Percentiles rank a stretch among this genome's conserved stretches.
These are phyloP conservation scores for Kodamaea ohmeri DNA, from an alignment of 1,139 yeast species.

Conservation along the genomic window DNA sequence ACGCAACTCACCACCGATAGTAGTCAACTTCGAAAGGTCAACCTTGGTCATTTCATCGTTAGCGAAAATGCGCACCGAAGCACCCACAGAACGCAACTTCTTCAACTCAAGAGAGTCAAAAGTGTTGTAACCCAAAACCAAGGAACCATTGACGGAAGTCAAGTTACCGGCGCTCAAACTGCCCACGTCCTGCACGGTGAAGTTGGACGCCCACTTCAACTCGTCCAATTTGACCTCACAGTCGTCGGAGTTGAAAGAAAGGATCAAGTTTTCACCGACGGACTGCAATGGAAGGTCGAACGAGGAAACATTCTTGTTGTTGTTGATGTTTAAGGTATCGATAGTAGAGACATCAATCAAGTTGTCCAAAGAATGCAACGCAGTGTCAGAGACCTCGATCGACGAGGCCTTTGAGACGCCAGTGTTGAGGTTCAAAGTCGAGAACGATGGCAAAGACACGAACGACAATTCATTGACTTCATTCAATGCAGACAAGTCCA, in stretches of 20 bases:
- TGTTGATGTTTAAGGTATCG: slow-evolving; percentile 41
- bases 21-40: slow-evolving; percentile 28
- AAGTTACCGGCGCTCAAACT: slow-evolving; percentile 33
- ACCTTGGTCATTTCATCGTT: slow-evolving; percentile 40
- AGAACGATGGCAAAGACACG: slow-evolving; percentile 45
- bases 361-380: slow-evolving; percentile 38
- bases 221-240: slow-evolving; percentile 38
- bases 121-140: slow-evolving; percentile 41
- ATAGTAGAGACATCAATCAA: slow-evolving; percentile 34
- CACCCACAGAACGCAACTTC: slow-evolving; percentile 35
- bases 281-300: slow-evolving; percentile 37
- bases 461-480: slow-evolving; percentile 33
- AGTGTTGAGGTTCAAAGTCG: slow-evolving; percentile 35
- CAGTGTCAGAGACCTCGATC: slow-evolving; percentile 44
- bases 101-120: slow-evolving; percentile 34
- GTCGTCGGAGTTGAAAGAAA: slow-evolving; percentile 45
- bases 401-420: slow-evolving; percentile 36
- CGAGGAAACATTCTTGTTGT: slow-evolving; percentile 43
- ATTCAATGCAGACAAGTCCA: slow-evolving; percentile 37
- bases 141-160: slow-evolving; percentile 43
- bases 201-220: slow-evolving; percentile 44
- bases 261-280: slow-evolving; percentile 37
- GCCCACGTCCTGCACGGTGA: slow-evolving; percentile 44
- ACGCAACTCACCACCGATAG: slow-evolving; percentile 45
- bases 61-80: slow-evolving; percentile 42